phyloP scores from a whole-genome alignment of 805 yeast species.

The Myxozyma geophila region DNA sequence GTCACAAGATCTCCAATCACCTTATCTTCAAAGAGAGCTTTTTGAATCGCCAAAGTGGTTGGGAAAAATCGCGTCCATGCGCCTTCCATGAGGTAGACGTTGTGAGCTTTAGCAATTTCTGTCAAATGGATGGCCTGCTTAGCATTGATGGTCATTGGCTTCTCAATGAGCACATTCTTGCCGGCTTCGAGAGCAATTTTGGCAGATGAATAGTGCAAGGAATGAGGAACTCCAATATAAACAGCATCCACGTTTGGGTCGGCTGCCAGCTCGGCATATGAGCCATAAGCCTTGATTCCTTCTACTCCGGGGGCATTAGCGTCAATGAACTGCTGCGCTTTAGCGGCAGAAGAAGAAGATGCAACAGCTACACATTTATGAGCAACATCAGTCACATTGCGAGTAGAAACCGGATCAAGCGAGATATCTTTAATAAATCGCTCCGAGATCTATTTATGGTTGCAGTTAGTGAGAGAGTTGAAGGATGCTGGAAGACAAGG shows the following conservation, averaged over 20 bases:
- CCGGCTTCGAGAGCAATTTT: conserved; percentile 50
- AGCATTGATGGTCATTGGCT: conserved; percentile 56
- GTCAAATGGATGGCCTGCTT: conserved; percentile 51
- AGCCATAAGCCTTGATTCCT: conserved; percentile 33
- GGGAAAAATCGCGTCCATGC: conserved; percentile 52
- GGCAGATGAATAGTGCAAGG: conserved; percentile 53
- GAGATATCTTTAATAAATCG: conserved; percentile 6
- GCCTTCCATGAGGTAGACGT: conserved; percentile 60
- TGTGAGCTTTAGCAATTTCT: conserved; percentile 51
- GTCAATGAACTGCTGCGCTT: conserved; percentile 37
- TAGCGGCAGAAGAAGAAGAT: conserved; percentile 35
- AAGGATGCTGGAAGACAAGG: not conserved
- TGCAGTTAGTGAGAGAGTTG: not conserved
- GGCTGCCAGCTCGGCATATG: conserved; percentile 51
- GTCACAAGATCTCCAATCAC: conserved; percentile 53
- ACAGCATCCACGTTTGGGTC: conserved; percentile 52
- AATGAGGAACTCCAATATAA: conserved; percentile 55
- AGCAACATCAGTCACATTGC: conserved; percentile 38
- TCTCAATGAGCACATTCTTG: conserved; percentile 59
- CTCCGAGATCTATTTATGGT: not conserved
- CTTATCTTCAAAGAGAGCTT: conserved; percentile 47
- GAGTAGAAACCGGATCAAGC: conserved; percentile 19
- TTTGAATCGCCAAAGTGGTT: conserved; percentile 46
- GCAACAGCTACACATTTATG: conserved; percentile 40
- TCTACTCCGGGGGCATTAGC: conserved; percentile 39